Evolutionary conservation across 306 rosid species (phyloP), one percentile per base, ranked within the genome.

Genomic region (Vicia villosa): DNA sequence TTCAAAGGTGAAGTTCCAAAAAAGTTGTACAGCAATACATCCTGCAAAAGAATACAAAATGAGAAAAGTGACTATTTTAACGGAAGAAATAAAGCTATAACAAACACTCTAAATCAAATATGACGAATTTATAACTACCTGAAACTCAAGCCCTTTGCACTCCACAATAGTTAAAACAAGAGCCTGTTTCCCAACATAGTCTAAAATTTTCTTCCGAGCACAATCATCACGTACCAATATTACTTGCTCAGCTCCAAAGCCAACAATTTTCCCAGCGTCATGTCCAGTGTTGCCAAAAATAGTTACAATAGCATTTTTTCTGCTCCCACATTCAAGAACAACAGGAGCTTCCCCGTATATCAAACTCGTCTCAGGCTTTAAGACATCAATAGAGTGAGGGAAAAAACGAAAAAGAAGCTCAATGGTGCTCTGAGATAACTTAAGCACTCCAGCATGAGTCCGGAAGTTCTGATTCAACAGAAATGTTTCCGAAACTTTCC

Each of bases 101-200:
- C 38, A 34, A 34, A 34, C 10, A 34, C 38, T 8, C 10, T 7
- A 34, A 34, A 34, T 50, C 24, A 38, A 24, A n/a, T 12, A 30
- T 13, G 7, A 57, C 12, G 17, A 5, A 32, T 19, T 51, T 11
- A 19, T 2, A 20, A 26, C 58, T 45, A 91, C 97, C 97, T 91
- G 95, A 77, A 91, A 91, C 36, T 91, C 95, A 28, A 91, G 96
- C n/a, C 97, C 96, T 61, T 90, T 90, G 75, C 96, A 90, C 77
- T 90, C 95, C 43, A 90, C 30, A 34, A 88, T 75, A 4, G 96
- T 90, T 56, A 90, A 72, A 10, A 90, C 85, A 79, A 90, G 95
- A 74, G 96, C 95, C 8, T 88, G 84, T 68, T 90, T 88, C 38
- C 91, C 96, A 28, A 86, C 88, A 61, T 70, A 42, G 2, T 43